phyloP scores from a whole-genome alignment of 495 filamentous ascomycete species.

The Peziza echinospora region DNA sequence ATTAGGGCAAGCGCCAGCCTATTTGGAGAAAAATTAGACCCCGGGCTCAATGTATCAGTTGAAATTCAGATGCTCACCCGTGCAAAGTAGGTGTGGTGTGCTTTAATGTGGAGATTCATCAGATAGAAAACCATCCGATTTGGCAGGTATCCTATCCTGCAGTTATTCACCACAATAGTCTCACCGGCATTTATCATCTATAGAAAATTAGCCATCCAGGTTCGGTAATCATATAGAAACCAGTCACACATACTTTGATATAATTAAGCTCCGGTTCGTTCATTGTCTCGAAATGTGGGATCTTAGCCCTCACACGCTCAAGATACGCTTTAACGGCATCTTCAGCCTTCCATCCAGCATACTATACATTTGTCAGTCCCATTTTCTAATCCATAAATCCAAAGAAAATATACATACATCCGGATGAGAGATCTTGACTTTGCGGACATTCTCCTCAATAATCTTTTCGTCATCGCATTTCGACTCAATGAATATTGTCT shows the following conservation, averaged over 20 bases:
- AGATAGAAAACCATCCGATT: slow-evolving; percentile 96
- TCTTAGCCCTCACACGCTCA: slow-evolving; percentile 66
- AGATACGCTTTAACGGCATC: slow-evolving; percentile 86
- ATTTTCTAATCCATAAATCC: not conserved
- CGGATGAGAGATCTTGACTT: slow-evolving; percentile 95
- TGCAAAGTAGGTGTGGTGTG: slow-evolving; percentile 79
- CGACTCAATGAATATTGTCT: slow-evolving; percentile 94
- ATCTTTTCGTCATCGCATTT: slow-evolving; percentile 81
- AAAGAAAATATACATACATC: slow-evolving; percentile 38
- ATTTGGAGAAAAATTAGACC: slow-evolving; percentile 2
- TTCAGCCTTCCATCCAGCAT: slow-evolving; percentile 70
- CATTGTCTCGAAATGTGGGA: slow-evolving; percentile 94
- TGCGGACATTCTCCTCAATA: slow-evolving; percentile 89
- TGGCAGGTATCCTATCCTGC: slow-evolving; percentile 64
- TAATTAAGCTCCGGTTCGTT: slow-evolving; percentile 81
- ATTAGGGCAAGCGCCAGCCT: slow-evolving; percentile 9
- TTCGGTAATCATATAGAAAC: not conserved
- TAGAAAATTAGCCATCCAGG: slow-evolving; percentile 7
- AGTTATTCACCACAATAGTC: slow-evolving; percentile 76
- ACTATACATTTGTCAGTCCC: slow-evolving; percentile 35
- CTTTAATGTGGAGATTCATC: slow-evolving; percentile 91
- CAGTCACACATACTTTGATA: slow-evolving; percentile 50
- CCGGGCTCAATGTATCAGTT: not conserved
- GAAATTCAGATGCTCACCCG: slow-evolving; percentile 37
- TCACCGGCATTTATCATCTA: slow-evolving; percentile 97